Evolutionary conservation across 305 asterid genomes (phyloP).

Genomic region (Withania somnifera): DNA sequence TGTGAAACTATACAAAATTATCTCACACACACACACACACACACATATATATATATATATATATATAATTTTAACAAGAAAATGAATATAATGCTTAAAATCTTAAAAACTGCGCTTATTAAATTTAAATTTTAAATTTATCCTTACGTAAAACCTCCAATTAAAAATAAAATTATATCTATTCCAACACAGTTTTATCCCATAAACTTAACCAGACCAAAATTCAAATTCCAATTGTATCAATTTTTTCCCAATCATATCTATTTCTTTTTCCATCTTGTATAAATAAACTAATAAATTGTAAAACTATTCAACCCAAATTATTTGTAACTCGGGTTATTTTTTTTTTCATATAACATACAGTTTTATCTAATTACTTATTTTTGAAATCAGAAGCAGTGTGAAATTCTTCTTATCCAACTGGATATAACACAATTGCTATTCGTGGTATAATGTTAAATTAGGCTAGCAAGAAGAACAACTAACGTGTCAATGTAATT

Average conservation of each 20-base stretch:
- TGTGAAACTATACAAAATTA: too few relatives aligned
- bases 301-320: not conserved
- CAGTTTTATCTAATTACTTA: not conserved
- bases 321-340: not conserved
- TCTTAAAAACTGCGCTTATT: not conserved
- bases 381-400: not conserved
- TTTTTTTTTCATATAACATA: not conserved
- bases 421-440: not conserved
- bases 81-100: not conserved
- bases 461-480: not conserved
- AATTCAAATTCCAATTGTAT: too few relatives aligned
- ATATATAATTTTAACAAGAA: too few relatives aligned
- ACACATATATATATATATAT: too few relatives aligned
- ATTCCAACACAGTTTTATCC: too few relatives aligned
- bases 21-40: too few relatives aligned
- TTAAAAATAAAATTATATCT: too few relatives aligned
- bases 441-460: not conserved
- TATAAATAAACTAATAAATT: not conserved
- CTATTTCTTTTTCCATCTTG: not conserved
- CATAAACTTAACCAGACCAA: too few relatives aligned
- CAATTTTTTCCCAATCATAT: not conserved
- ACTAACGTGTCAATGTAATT: too few relatives aligned
- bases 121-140: too few relatives aligned
- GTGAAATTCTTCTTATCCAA: not conserved
- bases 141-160: too few relatives aligned